Percentiles rank a stretch among this genome's conserved stretches.
These are phyloP conservation scores for Neoascochyta sp. DNA, from an alignment of 2,329 filamentous ascomycete species.

Conservation along the genomic window DNA sequence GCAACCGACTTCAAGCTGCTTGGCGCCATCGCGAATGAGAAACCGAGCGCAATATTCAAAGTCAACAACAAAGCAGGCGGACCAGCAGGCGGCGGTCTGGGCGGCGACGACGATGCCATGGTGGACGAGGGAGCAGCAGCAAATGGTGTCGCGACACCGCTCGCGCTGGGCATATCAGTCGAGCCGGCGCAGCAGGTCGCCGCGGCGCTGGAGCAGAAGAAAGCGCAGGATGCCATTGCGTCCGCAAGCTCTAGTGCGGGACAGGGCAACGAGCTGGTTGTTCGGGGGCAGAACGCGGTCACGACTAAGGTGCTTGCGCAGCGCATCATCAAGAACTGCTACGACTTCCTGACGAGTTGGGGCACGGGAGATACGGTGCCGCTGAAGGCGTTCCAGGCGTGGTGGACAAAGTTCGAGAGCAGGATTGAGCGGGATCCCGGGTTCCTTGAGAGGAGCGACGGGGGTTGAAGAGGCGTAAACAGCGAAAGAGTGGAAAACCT, in stretches of 20 bases:
- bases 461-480: slow-evolving; percentile 24
- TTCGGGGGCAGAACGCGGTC: slow-evolving; percentile 42
- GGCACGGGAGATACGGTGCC: slow-evolving; percentile 79
- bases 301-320: slow-evolving; percentile 81
- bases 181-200: slow-evolving; percentile 73
- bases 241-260: slow-evolving; percentile 16
- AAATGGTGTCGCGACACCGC: slow-evolving; percentile 20
- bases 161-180: slow-evolving; percentile 77
- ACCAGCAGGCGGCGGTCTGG: slow-evolving; percentile 37
- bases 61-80: slow-evolving; percentile 48
- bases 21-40: slow-evolving; percentile 83
- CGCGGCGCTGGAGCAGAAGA: slow-evolving; percentile 61
- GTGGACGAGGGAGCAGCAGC: slow-evolving; percentile 36
- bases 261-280: slow-evolving; percentile 33
- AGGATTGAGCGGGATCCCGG: slow-evolving; percentile 79
- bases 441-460: slow-evolving; percentile 74
- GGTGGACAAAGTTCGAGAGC: slow-evolving; percentile 96
- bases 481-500: not conserved
- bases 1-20: slow-evolving; percentile 71
- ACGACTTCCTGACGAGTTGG: slow-evolving; percentile 92
- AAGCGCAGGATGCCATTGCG: slow-evolving; percentile 38
- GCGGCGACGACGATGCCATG: slow-evolving; percentile 47
- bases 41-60: slow-evolving; percentile 89
- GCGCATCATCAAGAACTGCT: slow-evolving; percentile 92
- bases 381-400: slow-evolving; percentile 91